phyloP scores from a whole-genome alignment of 176 grass and related monocot genomes.

The Aegilops sharonensis region DNA sequence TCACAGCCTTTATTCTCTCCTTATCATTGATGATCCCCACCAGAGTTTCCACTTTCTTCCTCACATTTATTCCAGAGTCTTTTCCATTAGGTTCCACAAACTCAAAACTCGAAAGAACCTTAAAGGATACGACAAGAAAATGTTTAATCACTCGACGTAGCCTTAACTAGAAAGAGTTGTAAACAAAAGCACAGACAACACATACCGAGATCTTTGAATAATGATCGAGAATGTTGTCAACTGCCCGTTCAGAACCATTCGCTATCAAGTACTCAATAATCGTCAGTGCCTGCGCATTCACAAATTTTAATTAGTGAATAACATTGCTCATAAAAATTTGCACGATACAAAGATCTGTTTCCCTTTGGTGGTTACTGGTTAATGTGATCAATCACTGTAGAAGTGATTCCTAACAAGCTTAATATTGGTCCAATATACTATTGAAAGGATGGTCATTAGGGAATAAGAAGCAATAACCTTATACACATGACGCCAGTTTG shows the following conservation, averaged over 20 bases:
- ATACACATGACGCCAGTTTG: slow-evolving; percentile 91
- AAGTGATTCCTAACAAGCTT: slow-evolving; percentile 16
- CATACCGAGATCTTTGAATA: slow-evolving; percentile 86
- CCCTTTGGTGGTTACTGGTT: neutral
- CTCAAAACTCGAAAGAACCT: slow-evolving; percentile 90
- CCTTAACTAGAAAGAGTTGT: neutral
- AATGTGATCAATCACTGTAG: neutral
- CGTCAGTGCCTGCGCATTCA: slow-evolving; percentile 63
- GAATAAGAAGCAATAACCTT: slow-evolving; percentile 46
- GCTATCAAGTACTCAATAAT: slow-evolving; percentile 97
- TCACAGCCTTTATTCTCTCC: slow-evolving; percentile 85
- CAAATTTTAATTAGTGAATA: slow-evolving; percentile 31
- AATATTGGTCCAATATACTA: neutral
- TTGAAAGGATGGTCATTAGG: slow-evolving; percentile 6
- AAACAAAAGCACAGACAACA: slow-evolving; percentile 17
- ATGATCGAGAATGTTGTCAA: slow-evolving; percentile 95
- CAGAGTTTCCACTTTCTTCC: slow-evolving; percentile 96
- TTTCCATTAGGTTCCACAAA: slow-evolving; percentile 97
- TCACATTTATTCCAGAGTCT: slow-evolving; percentile 94
- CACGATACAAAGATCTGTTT: neutral
- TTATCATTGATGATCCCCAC: slow-evolving; percentile 79
- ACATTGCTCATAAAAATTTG: slow-evolving; percentile 11
- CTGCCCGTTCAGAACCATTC: slow-evolving; percentile 90
- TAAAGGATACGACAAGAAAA: slow-evolving; percentile 39
- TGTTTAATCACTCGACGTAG: slow-evolving; percentile 18